phyloP scores from a whole-genome alignment of 2,329 filamentous ascomycete species.

The Colletotrichum echinochloae region DNA sequence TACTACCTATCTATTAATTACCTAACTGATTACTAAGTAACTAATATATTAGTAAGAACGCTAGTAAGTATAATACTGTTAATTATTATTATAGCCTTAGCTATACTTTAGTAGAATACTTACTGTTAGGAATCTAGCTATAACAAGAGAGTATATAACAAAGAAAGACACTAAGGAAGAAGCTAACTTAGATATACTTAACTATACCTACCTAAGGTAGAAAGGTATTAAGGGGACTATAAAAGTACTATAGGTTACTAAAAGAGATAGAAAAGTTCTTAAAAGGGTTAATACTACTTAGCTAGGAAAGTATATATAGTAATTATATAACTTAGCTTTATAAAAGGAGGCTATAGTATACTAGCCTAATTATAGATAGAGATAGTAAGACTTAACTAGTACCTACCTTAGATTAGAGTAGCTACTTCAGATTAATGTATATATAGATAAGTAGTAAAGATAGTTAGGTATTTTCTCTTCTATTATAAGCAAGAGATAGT shows the following conservation, averaged over 20 bases:
- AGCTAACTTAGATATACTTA: background rate
- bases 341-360: slow-evolving; percentile 40
- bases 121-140: no score
- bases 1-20: no score
- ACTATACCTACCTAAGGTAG: slow-evolving; percentile 15
- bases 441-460: slow-evolving; percentile 43
- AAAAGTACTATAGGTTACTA: background rate
- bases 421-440: slow-evolving; percentile 30
- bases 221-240: background rate
- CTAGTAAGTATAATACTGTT: no score
- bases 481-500: no score
- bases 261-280: background rate
- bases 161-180: background rate
- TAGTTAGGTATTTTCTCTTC: slow-evolving; percentile 18
- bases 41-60: no score
- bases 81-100: no score
- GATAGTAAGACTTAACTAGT: slow-evolving; percentile 41
- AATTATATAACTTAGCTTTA: slow-evolving; percentile 41
- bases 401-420: slow-evolving; percentile 33
- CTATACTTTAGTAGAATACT: no score
- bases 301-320: slow-evolving; percentile 37
- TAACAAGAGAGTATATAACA: no score
- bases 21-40: no score
- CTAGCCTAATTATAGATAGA: no score
- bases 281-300: slow-evolving; percentile 7